Evolutionary conservation across 345 rosid genomes (phyloP), one percentile per base, ranked within the genome.

Genomic region (Raphanus sativus): DNA sequence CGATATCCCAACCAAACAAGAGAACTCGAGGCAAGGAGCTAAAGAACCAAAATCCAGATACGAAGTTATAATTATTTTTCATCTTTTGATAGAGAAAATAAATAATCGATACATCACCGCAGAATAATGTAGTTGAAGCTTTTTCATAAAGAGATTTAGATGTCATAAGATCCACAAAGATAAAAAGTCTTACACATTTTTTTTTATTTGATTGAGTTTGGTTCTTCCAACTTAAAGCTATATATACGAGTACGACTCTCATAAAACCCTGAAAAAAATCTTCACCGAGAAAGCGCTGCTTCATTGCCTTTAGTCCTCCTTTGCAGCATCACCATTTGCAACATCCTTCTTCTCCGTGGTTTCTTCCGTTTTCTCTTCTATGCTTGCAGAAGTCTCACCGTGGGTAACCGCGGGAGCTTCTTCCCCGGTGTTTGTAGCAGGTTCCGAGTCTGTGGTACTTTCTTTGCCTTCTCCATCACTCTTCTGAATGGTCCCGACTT

Each of bases 401-500:
- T 2, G 56, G 16, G 79, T 42, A 74, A 55, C 75, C 0, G 71
- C n/a, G 0, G 76, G 16, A 75, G 79, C 67, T 69, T 74, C 78
- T 70, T 65, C 67, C 56, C 26, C 68, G 3, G 33, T 12, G 62
- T 63, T 56, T 32, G 81, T 79, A n/a, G 83, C 81, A 50, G 70
- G 40, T 70, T 83, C 87, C 16, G 85, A 71, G 17, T 83, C 87
- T 25, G 85, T 86, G 21, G 85, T 72, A 25, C 80, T 58, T 82
- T 90, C 83, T 75, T 77, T 91, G 59, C 85, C 89, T 25, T 83
- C 80, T 66, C 5, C 81, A 28, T 67, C 74, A 0, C 78, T 59
- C 75, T 77, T 82, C 84, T 89, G 85, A 72, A 92, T 85, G 42
- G 88, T 91, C 29, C 99, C 99, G 0, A 95, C 99, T 85, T 87